Conservation (phyloP, 352 stramenopile genomes). For the Globisporangium sylvaticum region DNA sequence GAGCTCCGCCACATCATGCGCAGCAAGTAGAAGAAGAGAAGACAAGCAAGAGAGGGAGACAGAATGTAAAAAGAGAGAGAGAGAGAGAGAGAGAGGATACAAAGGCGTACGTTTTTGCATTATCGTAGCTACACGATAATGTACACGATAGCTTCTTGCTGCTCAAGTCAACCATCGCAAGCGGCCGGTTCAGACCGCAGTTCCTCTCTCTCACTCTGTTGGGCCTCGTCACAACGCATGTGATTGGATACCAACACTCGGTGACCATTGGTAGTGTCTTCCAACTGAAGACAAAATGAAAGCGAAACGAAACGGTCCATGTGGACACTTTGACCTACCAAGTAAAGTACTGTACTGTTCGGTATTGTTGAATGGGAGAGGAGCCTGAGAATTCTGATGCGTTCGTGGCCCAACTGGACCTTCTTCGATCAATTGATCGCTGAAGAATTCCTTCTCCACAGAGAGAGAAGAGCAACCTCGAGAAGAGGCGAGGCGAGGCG, state of each 20-base stretch:
- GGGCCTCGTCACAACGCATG: too few relatives aligned
- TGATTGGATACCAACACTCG: neutral
- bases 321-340: neutral
- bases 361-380: neutral
- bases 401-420: too few relatives aligned
- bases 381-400: neutral
- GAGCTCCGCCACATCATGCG: slow-evolving; percentile 85
- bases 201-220: too few relatives aligned
- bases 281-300: neutral
- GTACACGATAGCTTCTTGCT: too few relatives aligned
- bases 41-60: neutral
- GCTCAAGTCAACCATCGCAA: too few relatives aligned
- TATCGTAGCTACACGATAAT: too few relatives aligned
- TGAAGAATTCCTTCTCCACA: too few relatives aligned
- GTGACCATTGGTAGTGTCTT: neutral
- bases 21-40: slow-evolving; percentile 39
- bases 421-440: too few relatives aligned
- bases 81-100: neutral
- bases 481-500: neutral
- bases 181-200: too few relatives aligned
- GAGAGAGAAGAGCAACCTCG: too few relatives aligned
- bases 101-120: neutral
- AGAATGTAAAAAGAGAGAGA: neutral
- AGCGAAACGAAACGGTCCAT: neutral
- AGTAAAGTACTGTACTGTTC: neutral